Evolutionary conservation across 225 moss, liverwort and hornwort genomes (phyloP).

Genomic region (Bryum argenteum): DNA sequence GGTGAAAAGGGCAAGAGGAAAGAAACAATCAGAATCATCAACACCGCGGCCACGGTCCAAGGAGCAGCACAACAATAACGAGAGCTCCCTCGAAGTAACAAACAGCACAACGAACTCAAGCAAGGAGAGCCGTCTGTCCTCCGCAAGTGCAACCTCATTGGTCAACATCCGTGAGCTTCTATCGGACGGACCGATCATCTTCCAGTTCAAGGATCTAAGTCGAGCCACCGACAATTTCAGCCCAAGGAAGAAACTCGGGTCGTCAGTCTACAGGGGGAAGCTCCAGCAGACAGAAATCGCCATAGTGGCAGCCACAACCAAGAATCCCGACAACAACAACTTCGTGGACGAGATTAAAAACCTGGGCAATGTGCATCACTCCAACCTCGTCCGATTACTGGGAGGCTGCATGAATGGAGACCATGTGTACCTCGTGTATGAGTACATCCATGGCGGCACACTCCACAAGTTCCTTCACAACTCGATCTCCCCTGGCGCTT

Average conservation of each 20-base stretch:
- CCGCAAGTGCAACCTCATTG: slow-evolving; percentile 60
- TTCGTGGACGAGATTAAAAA: slow-evolving; percentile 75
- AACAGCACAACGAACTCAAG: slow-evolving; percentile 45
- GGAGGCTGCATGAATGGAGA: slow-evolving; percentile 76
- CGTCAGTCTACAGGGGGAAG: slow-evolving; percentile 65
- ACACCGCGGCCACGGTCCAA: slow-evolving; percentile 22
- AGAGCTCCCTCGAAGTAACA: slow-evolving; percentile 46
- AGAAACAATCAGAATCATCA: slow-evolving; percentile 32
- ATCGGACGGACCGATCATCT: slow-evolving; percentile 77
- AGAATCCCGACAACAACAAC: slow-evolving; percentile 40
- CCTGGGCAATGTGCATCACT: slow-evolving; percentile 79
- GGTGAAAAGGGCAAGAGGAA: slow-evolving; percentile 47
- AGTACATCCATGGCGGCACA: slow-evolving; percentile 63
- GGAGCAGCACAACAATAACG: slow-evolving; percentile 32
- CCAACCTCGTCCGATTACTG: slow-evolving; percentile 70
- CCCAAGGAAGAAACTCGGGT: slow-evolving; percentile 57
- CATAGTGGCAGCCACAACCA: slow-evolving; percentile 60
- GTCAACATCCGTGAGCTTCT: slow-evolving; percentile 67
- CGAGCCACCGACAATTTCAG: slow-evolving; percentile 79
- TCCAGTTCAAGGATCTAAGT: slow-evolving; percentile 75
- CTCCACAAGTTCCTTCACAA: slow-evolving; percentile 65
- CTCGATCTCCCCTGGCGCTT: slow-evolving; percentile 57
- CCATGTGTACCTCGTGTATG: slow-evolving; percentile 75
- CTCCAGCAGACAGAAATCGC: slow-evolving; percentile 75
- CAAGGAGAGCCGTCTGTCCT: slow-evolving; percentile 47